Percentiles rank a stretch among this genome's conserved stretches.
phyloP scores from a whole-genome alignment of 2,329 filamentous ascomycete genomes.

The Aspergillus pseudotamarii region DNA sequence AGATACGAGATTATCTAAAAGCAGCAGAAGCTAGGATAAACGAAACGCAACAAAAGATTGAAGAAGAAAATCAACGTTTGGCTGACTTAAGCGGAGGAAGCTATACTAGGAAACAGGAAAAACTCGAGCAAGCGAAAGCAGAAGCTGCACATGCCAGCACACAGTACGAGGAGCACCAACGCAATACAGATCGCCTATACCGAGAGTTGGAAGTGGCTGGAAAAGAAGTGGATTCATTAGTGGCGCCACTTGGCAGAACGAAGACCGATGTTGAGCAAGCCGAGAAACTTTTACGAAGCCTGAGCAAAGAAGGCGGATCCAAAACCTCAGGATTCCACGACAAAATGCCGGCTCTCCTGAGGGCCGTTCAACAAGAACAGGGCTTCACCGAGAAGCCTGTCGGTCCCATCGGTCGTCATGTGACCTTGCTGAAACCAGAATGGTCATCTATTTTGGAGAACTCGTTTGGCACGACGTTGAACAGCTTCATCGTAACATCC shows the following conservation, averaged over 20 bases:
- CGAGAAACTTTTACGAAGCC: slow-evolving; percentile 52
- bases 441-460: slow-evolving; percentile 85
- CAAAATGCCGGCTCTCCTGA: slow-evolving; percentile 65
- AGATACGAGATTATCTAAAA: slow-evolving; percentile 63
- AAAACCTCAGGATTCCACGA: slow-evolving; percentile 66
- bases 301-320: slow-evolving; percentile 62
- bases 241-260: slow-evolving; percentile 46
- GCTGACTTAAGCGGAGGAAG: slow-evolving; percentile 70
- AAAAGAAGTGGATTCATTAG: slow-evolving; percentile 28
- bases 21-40: slow-evolving; percentile 50
- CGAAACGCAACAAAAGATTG: slow-evolving; percentile 50
- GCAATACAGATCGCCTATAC: slow-evolving; percentile 37
- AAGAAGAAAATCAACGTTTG: slow-evolving; percentile 58
- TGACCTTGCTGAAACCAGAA: slow-evolving; percentile 74
- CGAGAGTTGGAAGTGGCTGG: slow-evolving; percentile 39
- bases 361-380: slow-evolving; percentile 68
- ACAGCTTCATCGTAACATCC: slow-evolving; percentile 78
- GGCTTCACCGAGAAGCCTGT: slow-evolving; percentile 74
- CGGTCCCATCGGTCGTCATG: slow-evolving; percentile 78
- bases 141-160: slow-evolving; percentile 49
- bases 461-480: slow-evolving; percentile 69
- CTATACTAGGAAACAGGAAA: slow-evolving; percentile 62
- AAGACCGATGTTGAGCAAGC: slow-evolving; percentile 57
- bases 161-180: slow-evolving; percentile 46
- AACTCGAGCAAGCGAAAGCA: slow-evolving; percentile 62